These are phyloP conservation scores for Ceriops zippeliana DNA, from an alignment of 345 rosid species.

Conservation along the genomic window DNA sequence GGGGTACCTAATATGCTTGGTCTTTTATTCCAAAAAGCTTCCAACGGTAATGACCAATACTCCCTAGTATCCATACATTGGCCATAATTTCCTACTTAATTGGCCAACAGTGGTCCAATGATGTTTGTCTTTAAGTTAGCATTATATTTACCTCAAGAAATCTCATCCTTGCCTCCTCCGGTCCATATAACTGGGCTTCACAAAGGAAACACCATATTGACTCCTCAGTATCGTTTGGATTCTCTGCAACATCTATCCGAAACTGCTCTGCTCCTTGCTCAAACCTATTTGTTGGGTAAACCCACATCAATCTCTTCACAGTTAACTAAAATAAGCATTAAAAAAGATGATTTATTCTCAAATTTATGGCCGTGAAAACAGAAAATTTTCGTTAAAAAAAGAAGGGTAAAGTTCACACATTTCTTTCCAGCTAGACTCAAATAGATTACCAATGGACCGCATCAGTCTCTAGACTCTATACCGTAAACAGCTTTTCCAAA, in stretches of 20 bases:
- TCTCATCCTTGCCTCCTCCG: conserved; percentile 54
- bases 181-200: conserved; percentile 65
- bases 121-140: not conserved
- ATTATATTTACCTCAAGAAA: conserved; percentile 57
- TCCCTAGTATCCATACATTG: no score
- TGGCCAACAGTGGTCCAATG: no score
- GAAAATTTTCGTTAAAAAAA: not conserved
- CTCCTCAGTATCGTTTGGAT: conserved; percentile 92
- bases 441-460: not conserved
- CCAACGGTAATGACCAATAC: no score
- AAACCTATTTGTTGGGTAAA: conserved; percentile 41
- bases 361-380: not conserved
- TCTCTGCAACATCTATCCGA: conserved; percentile 79
- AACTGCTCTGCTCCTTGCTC: conserved; percentile 94
- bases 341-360: not conserved
- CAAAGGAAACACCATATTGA: conserved; percentile 94
- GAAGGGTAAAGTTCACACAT: no score
- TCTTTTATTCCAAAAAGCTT: no score
- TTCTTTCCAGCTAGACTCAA: no score
- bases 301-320: conserved; percentile 12
- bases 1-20: no score
- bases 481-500: not conserved
- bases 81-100: no score
- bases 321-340: not conserved
- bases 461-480: not conserved